Evolutionary conservation across 2,329 filamentous ascomycete genomes (phyloP).

Genomic region (Trichoderma semiorbis): DNA sequence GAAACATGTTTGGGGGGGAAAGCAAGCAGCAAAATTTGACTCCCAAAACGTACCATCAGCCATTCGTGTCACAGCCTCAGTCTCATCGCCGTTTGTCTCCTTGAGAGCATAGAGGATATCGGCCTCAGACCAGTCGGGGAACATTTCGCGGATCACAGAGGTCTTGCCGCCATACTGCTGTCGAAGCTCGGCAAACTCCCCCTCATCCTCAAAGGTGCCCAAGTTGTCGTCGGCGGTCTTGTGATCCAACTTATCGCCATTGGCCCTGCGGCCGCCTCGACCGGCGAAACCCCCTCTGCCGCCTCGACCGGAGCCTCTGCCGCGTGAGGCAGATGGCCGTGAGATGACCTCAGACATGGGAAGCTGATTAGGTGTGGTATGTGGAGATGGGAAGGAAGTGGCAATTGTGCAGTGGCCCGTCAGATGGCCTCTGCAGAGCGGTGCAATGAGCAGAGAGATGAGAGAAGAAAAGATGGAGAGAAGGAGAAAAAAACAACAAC

Average conservation of each 20-base stretch:
- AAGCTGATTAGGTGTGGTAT: slow-evolving; percentile 44
- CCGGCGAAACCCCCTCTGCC: slow-evolving; percentile 73
- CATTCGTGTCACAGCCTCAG: slow-evolving; percentile 72
- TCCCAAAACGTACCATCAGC: slow-evolving; percentile 59
- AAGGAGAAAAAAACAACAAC: slow-evolving; percentile 27
- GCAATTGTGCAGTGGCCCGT: slow-evolving; percentile 30
- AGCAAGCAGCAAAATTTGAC: background rate
- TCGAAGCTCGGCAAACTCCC: slow-evolving; percentile 88
- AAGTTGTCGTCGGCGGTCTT: slow-evolving; percentile 57
- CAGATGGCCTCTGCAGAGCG: slow-evolving; percentile 37
- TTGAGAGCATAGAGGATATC: slow-evolving; percentile 90
- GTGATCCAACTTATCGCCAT: slow-evolving; percentile 62
- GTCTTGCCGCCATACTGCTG: slow-evolving; percentile 81
- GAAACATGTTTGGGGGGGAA: background rate
- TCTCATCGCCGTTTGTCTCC: slow-evolving; percentile 78
- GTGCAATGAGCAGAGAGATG: slow-evolving; percentile 28
- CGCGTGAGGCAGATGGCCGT: slow-evolving; percentile 77
- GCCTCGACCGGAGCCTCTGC: slow-evolving; percentile 85
- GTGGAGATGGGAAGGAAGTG: slow-evolving; percentile 28
- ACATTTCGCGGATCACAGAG: slow-evolving; percentile 82
- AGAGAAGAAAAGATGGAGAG: slow-evolving; percentile 28
- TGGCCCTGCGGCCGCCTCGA: slow-evolving; percentile 69
- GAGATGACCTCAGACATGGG: slow-evolving; percentile 92
- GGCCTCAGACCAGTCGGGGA: slow-evolving; percentile 91
- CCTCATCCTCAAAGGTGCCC: slow-evolving; percentile 69